phyloP scores from a whole-genome alignment of 176 grass and related monocot species.

The Hordeum marinum region DNA sequence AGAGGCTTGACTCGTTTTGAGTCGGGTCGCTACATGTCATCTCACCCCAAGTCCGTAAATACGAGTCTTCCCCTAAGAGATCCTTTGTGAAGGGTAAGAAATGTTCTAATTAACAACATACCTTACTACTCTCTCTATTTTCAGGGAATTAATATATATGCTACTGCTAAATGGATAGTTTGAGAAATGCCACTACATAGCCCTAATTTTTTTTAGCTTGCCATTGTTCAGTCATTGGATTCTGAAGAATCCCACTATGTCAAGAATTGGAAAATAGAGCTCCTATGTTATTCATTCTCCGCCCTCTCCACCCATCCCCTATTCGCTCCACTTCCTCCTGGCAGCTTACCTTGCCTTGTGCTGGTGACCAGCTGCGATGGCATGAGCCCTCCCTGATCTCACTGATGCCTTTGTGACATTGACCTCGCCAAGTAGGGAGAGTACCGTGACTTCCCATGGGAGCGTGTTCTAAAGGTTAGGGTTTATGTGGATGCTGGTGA shows the following conservation, averaged over 20 bases:
- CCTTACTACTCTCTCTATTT: slow-evolving; percentile 1
- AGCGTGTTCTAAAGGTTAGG: neutral
- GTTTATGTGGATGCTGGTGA: neutral
- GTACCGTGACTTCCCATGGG: neutral
- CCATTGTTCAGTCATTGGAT: neutral
- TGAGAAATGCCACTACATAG: neutral
- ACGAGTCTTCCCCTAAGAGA: neutral
- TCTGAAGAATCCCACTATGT: neutral
- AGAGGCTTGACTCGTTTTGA: too few species aligned
- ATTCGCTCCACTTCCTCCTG: neutral
- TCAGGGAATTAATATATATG: neutral
- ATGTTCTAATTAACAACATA: neutral
- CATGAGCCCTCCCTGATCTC: neutral
- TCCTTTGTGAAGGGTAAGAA: neutral
- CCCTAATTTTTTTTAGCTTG: neutral
- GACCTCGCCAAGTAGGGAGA: neutral
- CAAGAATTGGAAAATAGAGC: neutral
- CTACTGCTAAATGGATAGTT: neutral
- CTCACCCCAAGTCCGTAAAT: neutral
- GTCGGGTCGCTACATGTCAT: too few species aligned
- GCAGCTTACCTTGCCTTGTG: neutral
- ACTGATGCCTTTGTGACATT: slow-evolving; percentile 2
- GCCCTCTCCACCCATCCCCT: neutral
- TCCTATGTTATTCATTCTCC: neutral
- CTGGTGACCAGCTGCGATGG: neutral